Evolutionary conservation across 192 early-diverging fungal genomes (phyloP).

Genomic region (Coemansia sp.): DNA sequence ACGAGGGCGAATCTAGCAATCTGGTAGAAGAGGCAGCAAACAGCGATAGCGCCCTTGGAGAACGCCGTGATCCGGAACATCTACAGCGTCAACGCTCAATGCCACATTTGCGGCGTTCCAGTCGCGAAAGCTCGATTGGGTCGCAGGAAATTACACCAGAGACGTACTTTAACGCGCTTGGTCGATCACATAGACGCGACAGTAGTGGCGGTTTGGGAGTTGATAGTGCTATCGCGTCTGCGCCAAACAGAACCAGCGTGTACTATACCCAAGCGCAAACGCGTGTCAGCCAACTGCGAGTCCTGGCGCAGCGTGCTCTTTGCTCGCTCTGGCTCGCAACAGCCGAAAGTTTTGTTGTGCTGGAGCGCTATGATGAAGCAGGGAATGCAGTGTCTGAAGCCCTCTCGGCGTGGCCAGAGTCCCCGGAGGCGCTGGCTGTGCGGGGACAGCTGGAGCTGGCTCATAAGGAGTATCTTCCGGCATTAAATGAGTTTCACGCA

Average conservation of each 20-base stretch:
- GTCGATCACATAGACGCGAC: constrained; percentile 12
- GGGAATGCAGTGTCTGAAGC: constrained; percentile 40
- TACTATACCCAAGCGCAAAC: constrained; percentile 47
- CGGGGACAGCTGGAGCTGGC: constrained; percentile 44
- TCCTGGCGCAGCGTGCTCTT: constrained; percentile 38
- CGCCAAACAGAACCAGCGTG: constrained; percentile 16
- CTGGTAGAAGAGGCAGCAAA: neutral
- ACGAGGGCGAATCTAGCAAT: neutral
- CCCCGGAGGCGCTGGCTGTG: constrained; percentile 47
- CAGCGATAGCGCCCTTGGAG: neutral
- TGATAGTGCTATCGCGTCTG: neutral
- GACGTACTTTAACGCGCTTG: constrained; percentile 37
- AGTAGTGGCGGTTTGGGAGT: constrained; percentile 8
- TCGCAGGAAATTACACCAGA: constrained; percentile 31
- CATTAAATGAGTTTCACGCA: constrained; percentile 52
- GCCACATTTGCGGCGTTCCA: constrained; percentile 41
- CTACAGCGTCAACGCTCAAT: constrained; percentile 50
- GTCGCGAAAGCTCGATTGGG: constrained; percentile 17
- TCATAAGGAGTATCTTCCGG: constrained; percentile 20
- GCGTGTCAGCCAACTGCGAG: constrained; percentile 22
- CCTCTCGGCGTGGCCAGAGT: constrained; percentile 45
- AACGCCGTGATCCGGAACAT: neutral
- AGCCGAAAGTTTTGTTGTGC: constrained; percentile 30
- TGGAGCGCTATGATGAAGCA: constrained; percentile 41
- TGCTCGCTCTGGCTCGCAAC: constrained; percentile 49